Evolutionary conservation across 1,284 basidiomycete genomes (phyloP).

Genomic region (Papiliotrema nemorosa): DNA sequence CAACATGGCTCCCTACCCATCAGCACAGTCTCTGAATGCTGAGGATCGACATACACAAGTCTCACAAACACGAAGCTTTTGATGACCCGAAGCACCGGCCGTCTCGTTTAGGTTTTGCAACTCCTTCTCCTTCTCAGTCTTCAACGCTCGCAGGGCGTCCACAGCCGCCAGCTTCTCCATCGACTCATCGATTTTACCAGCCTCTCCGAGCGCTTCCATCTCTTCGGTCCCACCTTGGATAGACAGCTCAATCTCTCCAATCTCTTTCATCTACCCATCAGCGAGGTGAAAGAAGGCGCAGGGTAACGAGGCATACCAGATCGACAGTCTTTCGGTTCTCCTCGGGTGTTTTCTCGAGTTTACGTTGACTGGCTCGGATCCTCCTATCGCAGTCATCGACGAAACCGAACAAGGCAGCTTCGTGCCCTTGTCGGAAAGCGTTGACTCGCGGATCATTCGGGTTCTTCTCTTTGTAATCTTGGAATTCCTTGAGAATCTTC

Average conservation of each 20-base stretch:
- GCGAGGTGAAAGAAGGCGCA: neutral
- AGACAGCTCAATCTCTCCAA: constrained; percentile 97
- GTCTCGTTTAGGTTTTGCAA: constrained; percentile 96
- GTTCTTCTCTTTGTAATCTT: constrained; percentile 69
- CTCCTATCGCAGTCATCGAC: constrained; percentile 97
- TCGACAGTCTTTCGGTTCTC: constrained; percentile 99
- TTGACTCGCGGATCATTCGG: constrained; percentile 73
- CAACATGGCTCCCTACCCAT: constrained; percentile 71
- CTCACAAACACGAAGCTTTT: constrained; percentile 98
- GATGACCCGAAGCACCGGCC: constrained; percentile 96
- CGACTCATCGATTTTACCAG: constrained; percentile 96
- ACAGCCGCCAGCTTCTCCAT: constrained; percentile 97
- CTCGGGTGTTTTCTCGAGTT: constrained; percentile 98
- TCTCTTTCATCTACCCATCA: constrained; percentile 82
- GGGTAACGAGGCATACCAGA: constrained; percentile 55
- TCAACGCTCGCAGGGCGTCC: constrained; percentile 94
- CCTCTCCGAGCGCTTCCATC: constrained; percentile 92
- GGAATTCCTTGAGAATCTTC: constrained; percentile 85
- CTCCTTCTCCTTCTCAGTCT: constrained; percentile 94
- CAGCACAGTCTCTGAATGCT: neutral
- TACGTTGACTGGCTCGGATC: constrained; percentile 86
- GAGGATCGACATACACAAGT: constrained; percentile 67
- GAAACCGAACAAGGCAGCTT: constrained; percentile 89
- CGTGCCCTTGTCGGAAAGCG: constrained; percentile 88
- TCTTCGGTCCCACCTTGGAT: constrained; percentile 98